Conservation (phyloP, 805 yeast species). For the Yamadazyma philogaea region DNA sequence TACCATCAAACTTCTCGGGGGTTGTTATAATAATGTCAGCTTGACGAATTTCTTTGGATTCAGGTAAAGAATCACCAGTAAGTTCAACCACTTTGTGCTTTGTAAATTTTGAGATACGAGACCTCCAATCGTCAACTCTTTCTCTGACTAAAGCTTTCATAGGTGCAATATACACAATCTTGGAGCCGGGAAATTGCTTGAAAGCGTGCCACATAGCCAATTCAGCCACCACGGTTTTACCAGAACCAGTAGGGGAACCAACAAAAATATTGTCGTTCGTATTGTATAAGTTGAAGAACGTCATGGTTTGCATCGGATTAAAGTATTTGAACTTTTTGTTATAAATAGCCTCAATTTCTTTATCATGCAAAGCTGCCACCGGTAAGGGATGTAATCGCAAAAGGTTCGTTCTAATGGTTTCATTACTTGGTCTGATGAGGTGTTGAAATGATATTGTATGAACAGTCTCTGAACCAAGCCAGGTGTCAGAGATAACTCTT, state of each 20-base stretch:
- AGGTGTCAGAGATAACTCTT: slow-evolving; percentile 74
- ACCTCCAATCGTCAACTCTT: slow-evolving; percentile 78
- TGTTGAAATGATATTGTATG: slow-evolving; percentile 86
- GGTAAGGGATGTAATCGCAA: slow-evolving; percentile 85
- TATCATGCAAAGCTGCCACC: slow-evolving; percentile 69
- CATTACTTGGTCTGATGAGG: slow-evolving; percentile 82
- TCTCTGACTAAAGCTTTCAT: slow-evolving; percentile 86
- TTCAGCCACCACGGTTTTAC: slow-evolving; percentile 96
- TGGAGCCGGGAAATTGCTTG: slow-evolving; percentile 72
- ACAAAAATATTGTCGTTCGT: slow-evolving; percentile 76
- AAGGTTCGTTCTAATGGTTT: slow-evolving; percentile 78
- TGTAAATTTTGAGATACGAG: slow-evolving; percentile 47
- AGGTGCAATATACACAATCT: slow-evolving; percentile 82
- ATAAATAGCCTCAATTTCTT: slow-evolving; percentile 66
- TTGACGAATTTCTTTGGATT: slow-evolving; percentile 57
- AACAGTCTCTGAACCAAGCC: slow-evolving; percentile 82
- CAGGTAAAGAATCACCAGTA: slow-evolving; percentile 82
- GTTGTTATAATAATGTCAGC: slow-evolving; percentile 80
- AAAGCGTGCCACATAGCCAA: slow-evolving; percentile 97
- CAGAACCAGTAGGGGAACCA: slow-evolving; percentile 99
- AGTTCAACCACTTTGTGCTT: slow-evolving; percentile 62
- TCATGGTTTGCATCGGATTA: slow-evolving; percentile 99
- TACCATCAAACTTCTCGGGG: slow-evolving; percentile 86
- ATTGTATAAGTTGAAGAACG: slow-evolving; percentile 84
- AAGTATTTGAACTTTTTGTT: slow-evolving; percentile 70